These are phyloP conservation scores for Tolypocladium tropicale DNA, from an alignment of 2,329 filamentous ascomycete species.

Conservation along the genomic window DNA sequence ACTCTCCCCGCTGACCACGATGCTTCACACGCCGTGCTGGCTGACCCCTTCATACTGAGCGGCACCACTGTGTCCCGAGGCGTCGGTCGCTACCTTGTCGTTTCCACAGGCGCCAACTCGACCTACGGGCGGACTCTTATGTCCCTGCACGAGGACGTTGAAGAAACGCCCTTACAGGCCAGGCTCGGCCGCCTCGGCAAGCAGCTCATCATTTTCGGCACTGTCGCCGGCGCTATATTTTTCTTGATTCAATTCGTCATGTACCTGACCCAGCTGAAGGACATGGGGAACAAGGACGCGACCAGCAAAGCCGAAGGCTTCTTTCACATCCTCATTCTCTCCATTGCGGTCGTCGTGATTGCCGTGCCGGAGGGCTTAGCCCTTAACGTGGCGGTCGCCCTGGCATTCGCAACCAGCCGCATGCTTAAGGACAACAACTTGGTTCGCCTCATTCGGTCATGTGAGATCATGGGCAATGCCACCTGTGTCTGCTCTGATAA, in stretches of 20 bases:
- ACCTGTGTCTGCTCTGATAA: constrained; percentile 57
- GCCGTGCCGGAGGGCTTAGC: constrained; percentile 51
- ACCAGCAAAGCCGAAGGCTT: constrained; percentile 46
- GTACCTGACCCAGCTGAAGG: constrained; percentile 21
- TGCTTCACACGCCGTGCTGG: constrained; percentile 35
- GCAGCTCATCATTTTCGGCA: constrained; percentile 48
- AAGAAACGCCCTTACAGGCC: constrained; percentile 68
- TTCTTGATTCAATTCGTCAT: constrained; percentile 30
- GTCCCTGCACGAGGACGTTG: constrained; percentile 64
- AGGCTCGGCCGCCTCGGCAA: constrained; percentile 71
- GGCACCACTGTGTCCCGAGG: constrained; percentile 70
- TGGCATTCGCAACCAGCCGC: constrained; percentile 51
- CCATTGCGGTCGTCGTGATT: constrained; percentile 49
- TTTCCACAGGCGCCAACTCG: constrained; percentile 62
- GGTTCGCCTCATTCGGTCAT: constrained; percentile 47
- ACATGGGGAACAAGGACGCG: constrained; percentile 26
- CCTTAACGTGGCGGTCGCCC: constrained; percentile 49
- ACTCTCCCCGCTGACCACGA: constrained; percentile 46
- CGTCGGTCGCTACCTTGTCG: constrained; percentile 66
- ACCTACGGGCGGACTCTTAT: constrained; percentile 70
- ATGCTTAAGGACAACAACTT: constrained; percentile 56
- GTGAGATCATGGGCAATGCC: constrained; percentile 55
- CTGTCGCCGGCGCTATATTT: constrained; percentile 28
- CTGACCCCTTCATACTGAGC: constrained; percentile 74
- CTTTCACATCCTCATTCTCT: constrained; percentile 46